Conservation (phyloP, 768 basidiomycete genomes). For the Suillus alpinus region DNA sequence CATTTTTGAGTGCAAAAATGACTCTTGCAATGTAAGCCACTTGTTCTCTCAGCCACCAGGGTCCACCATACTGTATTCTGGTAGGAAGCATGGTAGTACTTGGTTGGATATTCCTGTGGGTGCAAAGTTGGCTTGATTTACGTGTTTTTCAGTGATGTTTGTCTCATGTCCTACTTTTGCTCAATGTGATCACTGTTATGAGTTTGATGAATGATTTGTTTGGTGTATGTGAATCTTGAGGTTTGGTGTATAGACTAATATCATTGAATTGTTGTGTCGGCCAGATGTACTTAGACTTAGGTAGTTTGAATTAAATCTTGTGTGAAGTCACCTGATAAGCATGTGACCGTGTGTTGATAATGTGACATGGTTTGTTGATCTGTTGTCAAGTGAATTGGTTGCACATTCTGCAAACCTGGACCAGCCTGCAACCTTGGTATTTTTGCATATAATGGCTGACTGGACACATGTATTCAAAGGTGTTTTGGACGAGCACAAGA, state of each 20-base stretch:
- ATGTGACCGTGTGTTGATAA: neutral
- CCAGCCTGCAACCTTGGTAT: neutral
- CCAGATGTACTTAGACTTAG: no score
- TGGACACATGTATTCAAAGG: neutral
- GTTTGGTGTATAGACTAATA: neutral
- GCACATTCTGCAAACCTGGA: neutral
- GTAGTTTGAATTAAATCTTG: no score
- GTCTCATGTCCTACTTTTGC: neutral
- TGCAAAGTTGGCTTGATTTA: neutral
- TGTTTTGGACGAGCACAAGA: neutral
- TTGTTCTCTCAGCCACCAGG: neutral
- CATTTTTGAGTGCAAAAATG: neutral
- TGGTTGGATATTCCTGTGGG: neutral
- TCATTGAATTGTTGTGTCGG: neutral
- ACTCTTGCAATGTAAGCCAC: neutral
- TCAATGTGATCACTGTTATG: neutral
- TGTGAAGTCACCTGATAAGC: neutral
- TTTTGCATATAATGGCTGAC: neutral
- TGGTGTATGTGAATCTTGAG: neutral
- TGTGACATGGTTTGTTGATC: neutral
- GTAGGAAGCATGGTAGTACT: neutral
- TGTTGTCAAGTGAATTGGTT: neutral
- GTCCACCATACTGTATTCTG: neutral
- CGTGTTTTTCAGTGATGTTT: neutral
- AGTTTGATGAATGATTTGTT: neutral